phyloP scores from a whole-genome alignment of 306 rosid species.

The Glycyrrhiza uralensis region DNA sequence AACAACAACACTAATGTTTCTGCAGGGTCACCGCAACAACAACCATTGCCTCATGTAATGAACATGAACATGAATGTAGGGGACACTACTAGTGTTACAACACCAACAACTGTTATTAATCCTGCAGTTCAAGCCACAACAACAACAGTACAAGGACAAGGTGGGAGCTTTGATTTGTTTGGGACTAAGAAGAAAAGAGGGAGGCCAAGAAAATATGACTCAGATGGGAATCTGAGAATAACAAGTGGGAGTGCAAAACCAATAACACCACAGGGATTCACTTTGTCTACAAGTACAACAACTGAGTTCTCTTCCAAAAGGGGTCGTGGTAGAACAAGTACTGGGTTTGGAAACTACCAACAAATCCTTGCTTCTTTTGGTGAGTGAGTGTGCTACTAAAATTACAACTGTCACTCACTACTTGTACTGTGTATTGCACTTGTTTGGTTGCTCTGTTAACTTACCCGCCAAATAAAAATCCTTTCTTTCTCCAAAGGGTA shows the following conservation, averaged over 20 bases:
- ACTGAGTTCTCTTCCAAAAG: conserved; percentile 48
- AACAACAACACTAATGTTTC: conserved; percentile 22
- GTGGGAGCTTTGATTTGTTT: conserved; percentile 44
- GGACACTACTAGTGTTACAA: not conserved
- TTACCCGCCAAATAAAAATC: not conserved
- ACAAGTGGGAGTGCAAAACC: conserved; percentile 17
- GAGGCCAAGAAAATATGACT: conserved; percentile 78
- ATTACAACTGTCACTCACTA: not conserved
- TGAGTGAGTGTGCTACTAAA: too few relatives aligned
- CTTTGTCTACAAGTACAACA: conserved; percentile 49
- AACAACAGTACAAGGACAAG: not conserved
- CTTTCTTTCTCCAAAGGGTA: not conserved
- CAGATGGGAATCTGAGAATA: conserved; percentile 60
- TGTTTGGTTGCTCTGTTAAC: not conserved
- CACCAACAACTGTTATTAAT: not conserved
- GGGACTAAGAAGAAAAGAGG: conserved; percentile 86
- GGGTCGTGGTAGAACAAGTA: conserved; percentile 62
- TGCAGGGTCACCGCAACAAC: conserved; percentile 24
- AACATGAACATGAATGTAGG: conserved; percentile 14
- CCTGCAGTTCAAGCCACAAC: not conserved
- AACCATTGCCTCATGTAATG: conserved; percentile 18
- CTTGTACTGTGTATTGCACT: not conserved
- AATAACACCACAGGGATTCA: conserved; percentile 42
- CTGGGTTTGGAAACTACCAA: conserved; percentile 50
- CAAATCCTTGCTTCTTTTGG: conserved; percentile 66